A percentile compares a stretch with the other conserved stretches of the same genome.
These are phyloP conservation scores for Pseudocercospora musae DNA, from an alignment of 2,329 filamentous ascomycete species.

Conservation along the genomic window DNA sequence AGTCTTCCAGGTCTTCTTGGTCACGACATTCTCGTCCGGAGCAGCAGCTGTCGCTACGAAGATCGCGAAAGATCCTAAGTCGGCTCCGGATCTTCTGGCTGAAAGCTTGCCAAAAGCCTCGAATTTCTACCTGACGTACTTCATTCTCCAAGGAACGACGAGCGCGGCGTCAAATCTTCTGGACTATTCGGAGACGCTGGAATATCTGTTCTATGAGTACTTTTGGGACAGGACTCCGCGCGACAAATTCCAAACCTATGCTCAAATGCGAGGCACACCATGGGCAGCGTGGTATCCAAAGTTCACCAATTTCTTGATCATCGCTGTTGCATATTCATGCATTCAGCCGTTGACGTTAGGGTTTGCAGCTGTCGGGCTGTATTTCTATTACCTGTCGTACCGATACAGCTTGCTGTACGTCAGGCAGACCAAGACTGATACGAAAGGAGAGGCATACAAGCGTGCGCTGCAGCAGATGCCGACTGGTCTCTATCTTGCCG, in stretches of 20 bases:
- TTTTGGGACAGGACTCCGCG: constrained; percentile 44
- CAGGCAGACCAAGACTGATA: constrained; percentile 46
- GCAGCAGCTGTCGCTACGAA: constrained; percentile 34
- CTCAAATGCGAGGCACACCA: constrained; percentile 42
- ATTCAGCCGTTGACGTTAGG: constrained; percentile 49
- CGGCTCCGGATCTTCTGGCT: constrained; percentile 35
- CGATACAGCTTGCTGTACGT: constrained; percentile 51
- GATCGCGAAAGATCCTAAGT: constrained; percentile 34
- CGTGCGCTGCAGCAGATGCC: constrained; percentile 48
- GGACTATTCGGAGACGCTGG: constrained; percentile 34
- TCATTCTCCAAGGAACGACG: constrained; percentile 38
- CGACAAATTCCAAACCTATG: constrained; percentile 45
- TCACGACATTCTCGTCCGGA: constrained; percentile 40
- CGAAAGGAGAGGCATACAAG: constrained; percentile 46
- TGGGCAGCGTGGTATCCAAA: constrained; percentile 49
- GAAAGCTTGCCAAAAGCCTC: constrained; percentile 38
- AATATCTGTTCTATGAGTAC: constrained; percentile 34
- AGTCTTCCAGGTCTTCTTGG: constrained; percentile 43
- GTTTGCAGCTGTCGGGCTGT: constrained; percentile 45
- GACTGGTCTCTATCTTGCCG: constrained; percentile 47
- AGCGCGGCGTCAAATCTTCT: constrained; percentile 32
- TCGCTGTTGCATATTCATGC: constrained; percentile 47
- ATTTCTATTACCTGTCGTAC: constrained; percentile 47
- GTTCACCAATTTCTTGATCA: constrained; percentile 45
- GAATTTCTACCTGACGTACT: constrained; percentile 44